Conservation (phyloP, 2,329 filamentous ascomycete species). For the Fusarium cicatricum region DNA sequence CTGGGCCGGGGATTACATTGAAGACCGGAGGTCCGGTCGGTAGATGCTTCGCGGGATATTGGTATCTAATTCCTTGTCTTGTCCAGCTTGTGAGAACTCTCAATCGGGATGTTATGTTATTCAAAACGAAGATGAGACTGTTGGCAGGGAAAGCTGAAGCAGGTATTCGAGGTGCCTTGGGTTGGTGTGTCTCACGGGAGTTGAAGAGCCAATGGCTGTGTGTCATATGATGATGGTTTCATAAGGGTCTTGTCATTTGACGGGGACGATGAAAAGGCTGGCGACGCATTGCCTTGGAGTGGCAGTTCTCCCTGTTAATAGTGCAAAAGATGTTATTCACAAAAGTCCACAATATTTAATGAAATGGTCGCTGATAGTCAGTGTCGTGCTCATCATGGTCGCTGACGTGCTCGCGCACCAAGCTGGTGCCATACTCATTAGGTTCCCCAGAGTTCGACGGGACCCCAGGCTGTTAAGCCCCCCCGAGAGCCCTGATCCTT, state of each 20-base stretch:
- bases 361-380: too few relatives aligned
- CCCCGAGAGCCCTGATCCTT: not conserved
- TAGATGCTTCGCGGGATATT: too few relatives aligned
- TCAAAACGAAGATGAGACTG: too few relatives aligned
- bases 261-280: not conserved
- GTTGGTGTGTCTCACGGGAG: constrained; percentile 1
- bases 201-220: not conserved
- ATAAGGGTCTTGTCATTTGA: not conserved
- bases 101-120: too few relatives aligned
- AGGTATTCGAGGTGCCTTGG: not conserved
- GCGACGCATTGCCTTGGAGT: not conserved
- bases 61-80: too few relatives aligned
- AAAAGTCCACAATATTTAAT: not conserved
- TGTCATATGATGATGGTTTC: constrained; percentile 11
- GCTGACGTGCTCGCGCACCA: constrained; percentile 4
- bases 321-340: not conserved
- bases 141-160: not conserved
- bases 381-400: not conserved
- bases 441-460: too few relatives aligned
- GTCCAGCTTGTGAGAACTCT: too few relatives aligned
- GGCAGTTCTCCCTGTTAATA: not conserved
- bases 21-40: not conserved
- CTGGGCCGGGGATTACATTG: not conserved
- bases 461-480: too few relatives aligned
- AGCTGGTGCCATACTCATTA: constrained; percentile 24